A percentile compares a stretch with the other conserved stretches of the same genome.
Evolutionary conservation across 148 eudicot genomes (phyloP).

Genomic region (Fallopia convolvulus): DNA sequence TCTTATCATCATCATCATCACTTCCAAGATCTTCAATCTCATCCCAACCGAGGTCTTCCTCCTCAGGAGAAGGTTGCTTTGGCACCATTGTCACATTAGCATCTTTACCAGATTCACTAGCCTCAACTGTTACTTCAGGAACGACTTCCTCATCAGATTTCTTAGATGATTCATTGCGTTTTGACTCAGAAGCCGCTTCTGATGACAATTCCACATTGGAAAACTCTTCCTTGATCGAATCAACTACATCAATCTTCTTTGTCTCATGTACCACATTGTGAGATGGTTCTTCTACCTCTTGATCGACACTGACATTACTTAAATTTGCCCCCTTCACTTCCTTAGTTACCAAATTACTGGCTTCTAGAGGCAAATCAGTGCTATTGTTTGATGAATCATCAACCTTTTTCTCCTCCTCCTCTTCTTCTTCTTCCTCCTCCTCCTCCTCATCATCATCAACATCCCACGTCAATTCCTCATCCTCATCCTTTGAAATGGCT

Average conservation of each 20-base stretch:
- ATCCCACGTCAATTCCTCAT: constrained; percentile 85
- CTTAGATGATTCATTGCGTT: constrained; percentile 16
- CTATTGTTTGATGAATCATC: neutral
- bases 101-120: constrained; percentile 28
- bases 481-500: constrained; percentile 52
- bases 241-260: constrained; percentile 4
- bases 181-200: constrained; percentile 21
- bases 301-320: neutral
- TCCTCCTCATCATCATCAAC: constrained; percentile 57
- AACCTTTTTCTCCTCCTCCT: constrained; percentile 11
- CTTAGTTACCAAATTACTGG: neutral
- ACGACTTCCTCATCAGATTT: constrained; percentile 25
- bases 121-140: constrained; percentile 40
- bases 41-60: constrained; percentile 82
- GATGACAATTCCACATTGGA: constrained; percentile 32
- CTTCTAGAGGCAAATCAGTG: neutral
- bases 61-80: constrained; percentile 46
- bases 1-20: constrained; percentile 41
- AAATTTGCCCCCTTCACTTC: neutral
- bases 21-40: constrained; percentile 78
- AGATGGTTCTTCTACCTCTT: neutral
- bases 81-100: constrained; percentile 57
- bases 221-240: constrained; percentile 39
- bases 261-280: constrained; percentile 15
- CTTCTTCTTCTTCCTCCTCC: constrained; percentile 19